phyloP scores from a whole-genome alignment of 169 alveolate species.

The Plasmodium gaboni region DNA sequence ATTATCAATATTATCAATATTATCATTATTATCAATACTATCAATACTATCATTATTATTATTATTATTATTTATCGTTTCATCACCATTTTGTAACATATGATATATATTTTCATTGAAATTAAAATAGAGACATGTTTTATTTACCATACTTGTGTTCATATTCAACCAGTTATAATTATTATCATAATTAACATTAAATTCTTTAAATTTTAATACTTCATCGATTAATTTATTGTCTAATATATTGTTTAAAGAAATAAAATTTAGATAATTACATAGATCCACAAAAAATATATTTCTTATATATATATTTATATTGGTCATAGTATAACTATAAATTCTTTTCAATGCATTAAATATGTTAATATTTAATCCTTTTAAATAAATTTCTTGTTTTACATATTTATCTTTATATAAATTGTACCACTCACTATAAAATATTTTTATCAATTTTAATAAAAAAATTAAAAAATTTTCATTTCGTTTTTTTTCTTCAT shows the following conservation, averaged over 20 bases:
- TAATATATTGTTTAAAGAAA: slow-evolving; percentile 29
- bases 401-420: slow-evolving; percentile 8
- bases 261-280: slow-evolving; percentile 29
- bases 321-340: slow-evolving; percentile 38
- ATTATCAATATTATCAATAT: neutral
- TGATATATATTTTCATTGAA: slow-evolving; percentile 47
- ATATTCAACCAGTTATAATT: slow-evolving; percentile 65
- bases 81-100: slow-evolving; percentile 8
- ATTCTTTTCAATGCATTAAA: slow-evolving; percentile 43
- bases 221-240: slow-evolving; percentile 66
- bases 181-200: slow-evolving; percentile 38
- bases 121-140: slow-evolving; percentile 50
- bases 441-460: slow-evolving; percentile 59
- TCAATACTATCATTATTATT: neutral
- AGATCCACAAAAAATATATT: slow-evolving; percentile 74
- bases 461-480: slow-evolving; percentile 25
- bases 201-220: slow-evolving; percentile 75
- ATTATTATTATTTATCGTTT: neutral
- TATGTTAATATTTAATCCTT: slow-evolving; percentile 50
- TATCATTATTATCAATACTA: neutral
- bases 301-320: slow-evolving; percentile 51
- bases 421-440: slow-evolving; percentile 71
- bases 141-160: slow-evolving; percentile 41
- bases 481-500: slow-evolving; percentile 13
- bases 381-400: slow-evolving; percentile 62